Evolutionary conservation across 1,284 basidiomycete genomes (phyloP).

Genomic region (Albatrellus sp.): DNA sequence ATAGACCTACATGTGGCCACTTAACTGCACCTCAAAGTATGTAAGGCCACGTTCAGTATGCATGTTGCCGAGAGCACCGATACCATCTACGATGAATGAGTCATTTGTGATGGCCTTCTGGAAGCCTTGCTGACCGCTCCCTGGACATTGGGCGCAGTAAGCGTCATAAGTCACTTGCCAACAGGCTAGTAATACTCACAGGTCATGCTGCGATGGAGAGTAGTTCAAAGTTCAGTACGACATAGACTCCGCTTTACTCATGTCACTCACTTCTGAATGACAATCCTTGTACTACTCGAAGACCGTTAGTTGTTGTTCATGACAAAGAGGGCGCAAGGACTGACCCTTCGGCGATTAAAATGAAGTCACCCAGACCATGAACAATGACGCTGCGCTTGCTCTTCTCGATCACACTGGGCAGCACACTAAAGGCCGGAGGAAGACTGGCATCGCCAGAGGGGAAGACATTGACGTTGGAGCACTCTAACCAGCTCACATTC

Average conservation of each 20-base stretch:
- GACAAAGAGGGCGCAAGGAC: conserved; percentile 9
- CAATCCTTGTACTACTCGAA: conserved; percentile 37
- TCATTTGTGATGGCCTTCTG: conserved; percentile 52
- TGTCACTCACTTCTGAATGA: conserved; percentile 52
- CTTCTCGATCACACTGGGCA: conserved; percentile 68
- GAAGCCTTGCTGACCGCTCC: conserved; percentile 62
- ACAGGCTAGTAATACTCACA: conserved; percentile 27
- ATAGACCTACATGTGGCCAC: conserved; percentile 54
- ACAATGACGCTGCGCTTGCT: conserved; percentile 56
- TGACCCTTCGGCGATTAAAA: conserved; percentile 61
- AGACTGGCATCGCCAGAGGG: conserved; percentile 44
- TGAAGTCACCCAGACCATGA: conserved; percentile 62
- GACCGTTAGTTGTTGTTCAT: too few relatives aligned
- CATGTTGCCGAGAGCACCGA: conserved; percentile 50
- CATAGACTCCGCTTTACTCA: background rate
- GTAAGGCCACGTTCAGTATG: conserved; percentile 59
- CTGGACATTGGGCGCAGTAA: conserved; percentile 21
- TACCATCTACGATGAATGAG: conserved; percentile 55
- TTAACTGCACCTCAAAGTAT: conserved; percentile 50
- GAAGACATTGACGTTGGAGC: conserved; percentile 50
- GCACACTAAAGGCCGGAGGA: conserved; percentile 49
- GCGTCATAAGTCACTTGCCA: too few relatives aligned
- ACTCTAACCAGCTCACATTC: conserved; percentile 50
- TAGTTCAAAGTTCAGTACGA: too few relatives aligned
- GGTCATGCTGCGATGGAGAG: conserved; percentile 42